Conservation (phyloP, 305 asterid species). For the Petunia hybrid region DNA sequence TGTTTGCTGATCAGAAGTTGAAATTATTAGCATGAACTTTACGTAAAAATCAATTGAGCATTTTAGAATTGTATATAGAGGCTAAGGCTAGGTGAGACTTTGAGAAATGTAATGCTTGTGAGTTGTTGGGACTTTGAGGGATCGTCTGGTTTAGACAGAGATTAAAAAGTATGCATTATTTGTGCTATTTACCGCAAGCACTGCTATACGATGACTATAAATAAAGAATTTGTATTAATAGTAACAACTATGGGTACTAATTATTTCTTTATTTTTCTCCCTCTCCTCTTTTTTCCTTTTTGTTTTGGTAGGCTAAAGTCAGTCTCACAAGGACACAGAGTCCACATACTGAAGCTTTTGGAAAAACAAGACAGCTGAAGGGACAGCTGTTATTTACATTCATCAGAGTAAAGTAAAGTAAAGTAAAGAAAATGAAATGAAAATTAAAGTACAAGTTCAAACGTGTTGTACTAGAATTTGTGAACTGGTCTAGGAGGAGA, state of each 20-base stretch:
- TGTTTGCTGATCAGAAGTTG: background rate
- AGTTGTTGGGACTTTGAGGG: too few relatives aligned
- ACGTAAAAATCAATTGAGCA: background rate
- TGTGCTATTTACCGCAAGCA: too few relatives aligned
- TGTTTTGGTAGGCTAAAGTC: too few relatives aligned
- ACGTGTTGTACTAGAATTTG: background rate
- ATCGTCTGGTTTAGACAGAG: too few relatives aligned
- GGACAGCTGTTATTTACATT: slow-evolving; percentile 20
- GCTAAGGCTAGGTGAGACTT: background rate
- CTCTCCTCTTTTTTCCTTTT: too few relatives aligned
- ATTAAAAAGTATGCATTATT: too few relatives aligned
- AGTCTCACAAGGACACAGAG: too few relatives aligned
- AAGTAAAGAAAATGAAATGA: background rate
- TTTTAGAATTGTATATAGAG: background rate
- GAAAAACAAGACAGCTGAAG: slow-evolving; percentile 13
- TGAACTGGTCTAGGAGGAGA: background rate
- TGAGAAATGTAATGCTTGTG: background rate
- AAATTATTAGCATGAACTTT: slow-evolving; percentile 5
- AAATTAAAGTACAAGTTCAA: slow-evolving; percentile 13
- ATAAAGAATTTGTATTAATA: too few relatives aligned
- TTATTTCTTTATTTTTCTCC: too few relatives aligned
- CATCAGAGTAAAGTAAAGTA: background rate
- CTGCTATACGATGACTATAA: too few relatives aligned
- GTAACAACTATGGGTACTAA: too few relatives aligned
- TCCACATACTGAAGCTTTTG: background rate